Evolutionary conservation across 164 flowering plant genomes (phyloP), one percentile per base, ranked within the genome.

Genomic region (Vitis amurensis): DNA sequence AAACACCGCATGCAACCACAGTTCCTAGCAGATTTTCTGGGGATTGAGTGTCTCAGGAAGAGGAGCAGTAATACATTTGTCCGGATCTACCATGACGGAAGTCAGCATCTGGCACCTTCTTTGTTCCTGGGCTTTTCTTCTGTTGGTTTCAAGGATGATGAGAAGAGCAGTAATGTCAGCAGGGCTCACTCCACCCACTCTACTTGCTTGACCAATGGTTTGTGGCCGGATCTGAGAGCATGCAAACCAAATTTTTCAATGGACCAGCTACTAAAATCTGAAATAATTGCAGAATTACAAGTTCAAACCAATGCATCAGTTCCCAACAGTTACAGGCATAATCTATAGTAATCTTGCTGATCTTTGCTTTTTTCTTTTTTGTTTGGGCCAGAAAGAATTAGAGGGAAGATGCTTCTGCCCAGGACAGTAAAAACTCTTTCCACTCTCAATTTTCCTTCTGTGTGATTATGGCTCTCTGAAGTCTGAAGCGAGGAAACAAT

Each of bases 121-220:
- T 71, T 63, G 79, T 55, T 84, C 90, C 2, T 83, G 85, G 66
- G 84, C 83, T 78, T 74, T 87, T 78, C 97, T 88, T 68, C 86
- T 57, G 74, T 90, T 88, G 66, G 89, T 48, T 79, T 95, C 95
- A 19, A 95, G 88, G 68, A 87, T 83, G 47, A 93, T 90, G 16
- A 93, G 88, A n/a, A 95, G 93, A 55, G 98, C 97, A 52, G 99
- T 91, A 19, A 95, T 84, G 64, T 95, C 99, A 37, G 99, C 98
- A 50, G 99, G 97, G 83, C 87, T 95, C 19, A 95, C 98, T 23
- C 99, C 97, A 52, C 95, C 99, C 2, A 95, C 99, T 83, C 99
- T 83, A 79, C 92, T 83, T 14, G 98, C 98, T 84, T 93, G 99
- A 30, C 99, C 97, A 63, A 95, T 89, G 23, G 98, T 93, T 73